Evolutionary conservation across 441 rosid genomes (phyloP).

Genomic region (Dalechampia spathulata): DNA sequence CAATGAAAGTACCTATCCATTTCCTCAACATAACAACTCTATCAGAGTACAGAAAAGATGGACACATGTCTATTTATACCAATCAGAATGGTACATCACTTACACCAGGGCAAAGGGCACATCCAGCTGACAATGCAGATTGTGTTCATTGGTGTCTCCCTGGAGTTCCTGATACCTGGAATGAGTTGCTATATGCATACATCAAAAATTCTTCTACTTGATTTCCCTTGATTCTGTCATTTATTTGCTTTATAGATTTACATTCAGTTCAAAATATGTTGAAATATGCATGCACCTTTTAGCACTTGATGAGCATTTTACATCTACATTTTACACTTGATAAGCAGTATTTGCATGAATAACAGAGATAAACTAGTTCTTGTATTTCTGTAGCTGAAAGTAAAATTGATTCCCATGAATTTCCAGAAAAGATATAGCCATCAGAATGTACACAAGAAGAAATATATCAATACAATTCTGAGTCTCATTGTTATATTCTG

Average conservation of each 20-base stretch:
- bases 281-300: not conserved
- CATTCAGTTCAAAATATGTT: not conserved
- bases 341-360: not conserved
- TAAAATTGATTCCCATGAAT: no score
- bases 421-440: not conserved
- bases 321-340: not conserved
- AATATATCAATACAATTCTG: no score
- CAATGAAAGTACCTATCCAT: conserved; percentile 34
- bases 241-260: not conserved
- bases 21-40: conserved; percentile 64
- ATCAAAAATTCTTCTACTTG: no score
- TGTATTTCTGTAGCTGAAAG: no score
- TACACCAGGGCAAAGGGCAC: conserved; percentile 49
- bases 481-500: no score
- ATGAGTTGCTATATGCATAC: conserved; percentile 47
- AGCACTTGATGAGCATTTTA: not conserved
- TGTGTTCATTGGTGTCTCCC: conserved; percentile 85
- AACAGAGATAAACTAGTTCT: no score
- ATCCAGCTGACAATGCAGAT: conserved; percentile 56
- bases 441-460: not conserved
- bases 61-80: conserved; percentile 64
- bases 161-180: conserved; percentile 81
- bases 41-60: conserved; percentile 65
- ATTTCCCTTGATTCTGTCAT: no score
- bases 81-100: conserved; percentile 41